These are phyloP conservation scores for Colletotrichum sublineola DNA, from an alignment of 2,329 filamentous ascomycete species.

Conservation along the genomic window DNA sequence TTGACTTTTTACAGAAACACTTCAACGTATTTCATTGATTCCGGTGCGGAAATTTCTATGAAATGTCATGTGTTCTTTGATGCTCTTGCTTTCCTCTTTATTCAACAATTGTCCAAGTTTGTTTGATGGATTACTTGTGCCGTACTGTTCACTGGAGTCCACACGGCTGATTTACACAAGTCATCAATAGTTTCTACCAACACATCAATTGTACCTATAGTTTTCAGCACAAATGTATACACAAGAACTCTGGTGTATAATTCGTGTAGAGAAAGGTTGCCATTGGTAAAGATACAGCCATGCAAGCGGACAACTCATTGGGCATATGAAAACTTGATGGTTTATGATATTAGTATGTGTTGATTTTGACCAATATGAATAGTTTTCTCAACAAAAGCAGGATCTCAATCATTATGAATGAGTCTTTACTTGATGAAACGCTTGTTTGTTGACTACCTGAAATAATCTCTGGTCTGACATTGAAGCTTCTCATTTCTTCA, in stretches of 20 bases:
- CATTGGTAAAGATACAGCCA: neutral
- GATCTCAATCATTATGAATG: neutral
- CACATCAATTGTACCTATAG: too few relatives aligned
- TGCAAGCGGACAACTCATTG: neutral
- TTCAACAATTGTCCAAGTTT: neutral
- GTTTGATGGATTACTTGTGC: neutral
- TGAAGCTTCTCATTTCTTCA: neutral
- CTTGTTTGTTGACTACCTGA: neutral
- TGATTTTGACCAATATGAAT: neutral
- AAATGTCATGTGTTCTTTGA: neutral
- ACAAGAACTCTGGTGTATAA: too few relatives aligned
- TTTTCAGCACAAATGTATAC: too few relatives aligned
- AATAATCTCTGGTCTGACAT: neutral
- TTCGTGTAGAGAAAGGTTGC: too few relatives aligned
- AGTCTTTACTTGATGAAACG: neutral
- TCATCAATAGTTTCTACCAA: too few relatives aligned
- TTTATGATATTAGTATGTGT: neutral
- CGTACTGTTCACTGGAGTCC: too few relatives aligned
- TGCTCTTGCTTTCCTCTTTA: neutral
- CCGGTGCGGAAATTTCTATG: neutral
- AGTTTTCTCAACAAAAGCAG: neutral
- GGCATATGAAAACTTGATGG: neutral
- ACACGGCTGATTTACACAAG: too few relatives aligned
- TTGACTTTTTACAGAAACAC: too few relatives aligned
- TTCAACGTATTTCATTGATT: neutral